These are phyloP conservation scores for Bocquillonia castaneifolia DNA, from an alignment of 441 rosid species.

Conservation along the genomic window DNA sequence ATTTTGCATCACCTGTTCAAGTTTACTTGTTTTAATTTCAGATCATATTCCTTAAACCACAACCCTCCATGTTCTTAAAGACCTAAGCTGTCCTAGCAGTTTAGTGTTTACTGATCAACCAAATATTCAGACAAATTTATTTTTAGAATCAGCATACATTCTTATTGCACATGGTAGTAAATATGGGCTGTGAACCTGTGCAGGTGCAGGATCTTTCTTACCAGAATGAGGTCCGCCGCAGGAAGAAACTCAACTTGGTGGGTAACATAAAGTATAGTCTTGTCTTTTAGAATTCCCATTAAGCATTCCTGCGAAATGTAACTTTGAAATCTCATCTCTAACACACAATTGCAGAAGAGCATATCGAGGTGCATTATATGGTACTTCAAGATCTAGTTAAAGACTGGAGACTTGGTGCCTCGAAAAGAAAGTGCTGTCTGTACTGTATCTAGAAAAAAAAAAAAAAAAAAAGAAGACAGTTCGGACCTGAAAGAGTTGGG, in stretches of 20 bases:
- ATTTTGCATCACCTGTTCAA: constrained; percentile 79
- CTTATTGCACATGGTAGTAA: background rate
- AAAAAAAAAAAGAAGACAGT: background rate
- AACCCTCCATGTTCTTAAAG: background rate
- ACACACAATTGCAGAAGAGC: background rate
- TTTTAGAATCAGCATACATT: background rate
- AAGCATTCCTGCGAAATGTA: constrained; percentile 65
- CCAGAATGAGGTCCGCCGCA: constrained; percentile 94
- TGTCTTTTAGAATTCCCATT: constrained; percentile 79
- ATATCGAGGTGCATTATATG: no score
- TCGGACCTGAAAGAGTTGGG: constrained; percentile 76
- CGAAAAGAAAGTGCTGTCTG: no score
- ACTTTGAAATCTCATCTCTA: background rate
- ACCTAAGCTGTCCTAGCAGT: background rate
- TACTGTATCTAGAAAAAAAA: background rate
- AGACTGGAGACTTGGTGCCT: no score
- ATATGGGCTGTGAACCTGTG: background rate
- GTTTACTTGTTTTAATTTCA: constrained; percentile 12
- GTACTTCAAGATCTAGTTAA: no score
- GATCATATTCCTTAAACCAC: background rate
- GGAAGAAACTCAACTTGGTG: constrained; percentile 99
- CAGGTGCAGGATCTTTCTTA: constrained; percentile 30
- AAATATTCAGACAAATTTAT: background rate
- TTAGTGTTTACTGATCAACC: background rate
- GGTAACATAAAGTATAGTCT: constrained; percentile 82